These are phyloP conservation scores for Parietaria judaica DNA, from an alignment of 306 rosid genomes.

Conservation along the genomic window DNA sequence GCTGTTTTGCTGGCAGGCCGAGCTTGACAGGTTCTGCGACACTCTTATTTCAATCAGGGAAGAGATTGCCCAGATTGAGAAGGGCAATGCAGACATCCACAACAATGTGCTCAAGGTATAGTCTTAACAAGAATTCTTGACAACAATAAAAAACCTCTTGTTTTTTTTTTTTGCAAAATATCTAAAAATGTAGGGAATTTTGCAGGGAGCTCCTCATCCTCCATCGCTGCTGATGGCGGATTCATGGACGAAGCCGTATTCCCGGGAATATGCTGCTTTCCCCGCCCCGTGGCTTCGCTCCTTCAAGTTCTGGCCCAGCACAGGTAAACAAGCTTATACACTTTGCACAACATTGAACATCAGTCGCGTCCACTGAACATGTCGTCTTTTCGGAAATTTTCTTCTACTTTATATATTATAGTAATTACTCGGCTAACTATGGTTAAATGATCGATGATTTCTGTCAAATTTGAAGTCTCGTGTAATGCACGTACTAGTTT, in stretches of 20 bases:
- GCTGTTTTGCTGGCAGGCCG: constrained; percentile 57
- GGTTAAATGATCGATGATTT: no score
- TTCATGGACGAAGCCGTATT: constrained; percentile 89
- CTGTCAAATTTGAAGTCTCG: no score
- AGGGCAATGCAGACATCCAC: constrained; percentile 73
- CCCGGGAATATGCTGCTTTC: constrained; percentile 93
- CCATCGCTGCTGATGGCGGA: constrained; percentile 97
- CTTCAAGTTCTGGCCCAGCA: constrained; percentile 90
- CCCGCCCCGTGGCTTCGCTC: constrained; percentile 88
- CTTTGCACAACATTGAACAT: not conserved
- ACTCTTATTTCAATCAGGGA: constrained; percentile 84
- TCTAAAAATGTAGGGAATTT: constrained; percentile 7
- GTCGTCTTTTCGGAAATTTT: no score
- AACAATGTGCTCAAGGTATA: constrained; percentile 93
- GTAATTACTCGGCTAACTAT: no score
- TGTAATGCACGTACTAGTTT: no score
- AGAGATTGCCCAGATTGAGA: constrained; percentile 82
- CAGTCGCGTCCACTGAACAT: no score
- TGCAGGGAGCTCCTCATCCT: constrained; percentile 97
- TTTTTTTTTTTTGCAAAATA: not conserved
- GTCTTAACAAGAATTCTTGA: constrained; percentile 12
- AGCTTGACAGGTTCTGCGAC: constrained; percentile 89
- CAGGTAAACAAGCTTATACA: constrained; percentile 38
- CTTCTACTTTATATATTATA: no score
- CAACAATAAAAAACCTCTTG: not conserved